A percentile compares a stretch with the other conserved stretches of the same genome.
These are phyloP conservation scores for Acanthamoeba quina DNA, from an alignment of 208 protist species.

Conservation along the genomic window DNA sequence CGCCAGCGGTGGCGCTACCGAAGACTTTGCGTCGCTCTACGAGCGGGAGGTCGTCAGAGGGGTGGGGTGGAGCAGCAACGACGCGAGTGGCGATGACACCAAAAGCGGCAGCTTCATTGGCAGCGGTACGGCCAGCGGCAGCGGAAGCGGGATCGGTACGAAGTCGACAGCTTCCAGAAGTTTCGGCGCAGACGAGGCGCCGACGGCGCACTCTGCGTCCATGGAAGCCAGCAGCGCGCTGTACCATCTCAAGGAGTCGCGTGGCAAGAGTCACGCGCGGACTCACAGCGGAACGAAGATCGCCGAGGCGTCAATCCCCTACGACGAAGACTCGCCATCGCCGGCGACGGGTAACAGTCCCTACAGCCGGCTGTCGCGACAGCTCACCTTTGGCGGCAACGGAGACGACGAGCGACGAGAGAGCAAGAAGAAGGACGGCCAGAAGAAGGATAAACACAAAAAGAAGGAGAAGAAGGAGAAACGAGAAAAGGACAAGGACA, in stretches of 20 bases:
- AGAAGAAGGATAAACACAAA: slow-evolving; percentile 49
- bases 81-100: background rate
- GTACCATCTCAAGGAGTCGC: background rate
- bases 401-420: slow-evolving; percentile 18
- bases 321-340: background rate
- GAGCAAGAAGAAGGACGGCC: slow-evolving; percentile 35
- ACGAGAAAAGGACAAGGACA: background rate
- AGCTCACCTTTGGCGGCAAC: background rate
- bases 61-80: slow-evolving; percentile 5
- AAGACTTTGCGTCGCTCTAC: slow-evolving; percentile 27
- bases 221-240: background rate
- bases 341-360: background rate
- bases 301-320: background rate
- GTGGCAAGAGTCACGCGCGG: background rate
- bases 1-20: background rate
- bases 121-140: background rate
- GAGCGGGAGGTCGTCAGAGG: slow-evolving; percentile 11
- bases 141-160: background rate
- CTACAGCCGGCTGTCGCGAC: background rate
- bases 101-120: background rate
- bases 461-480: slow-evolving; percentile 37
- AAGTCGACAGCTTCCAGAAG: background rate
- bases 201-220: background rate
- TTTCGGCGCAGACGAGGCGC: background rate
- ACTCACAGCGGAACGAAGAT: slow-evolving; percentile 3